Conservation (phyloP, 2,329 filamentous ascomycete genomes). For the Fusarium sp. region DNA sequence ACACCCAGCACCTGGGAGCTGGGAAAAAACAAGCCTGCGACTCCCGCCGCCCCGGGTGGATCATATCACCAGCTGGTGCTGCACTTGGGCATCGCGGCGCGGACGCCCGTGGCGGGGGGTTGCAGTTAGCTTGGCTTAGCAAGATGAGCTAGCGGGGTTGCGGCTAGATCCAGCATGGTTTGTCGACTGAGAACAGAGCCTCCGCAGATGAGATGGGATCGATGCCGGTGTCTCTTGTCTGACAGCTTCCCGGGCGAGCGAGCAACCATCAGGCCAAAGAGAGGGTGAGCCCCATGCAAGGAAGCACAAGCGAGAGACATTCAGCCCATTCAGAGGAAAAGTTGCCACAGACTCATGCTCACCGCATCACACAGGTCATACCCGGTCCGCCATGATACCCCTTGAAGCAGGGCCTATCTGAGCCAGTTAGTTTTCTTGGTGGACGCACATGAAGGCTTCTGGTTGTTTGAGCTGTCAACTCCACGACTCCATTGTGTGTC, state of each 20-base stretch:
- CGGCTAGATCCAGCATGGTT: background rate
- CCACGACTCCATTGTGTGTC: background rate
- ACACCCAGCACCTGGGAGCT: conserved; percentile 15
- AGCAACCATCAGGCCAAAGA: background rate
- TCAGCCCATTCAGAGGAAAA: conserved; percentile 1
- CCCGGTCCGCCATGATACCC: conserved; percentile 19
- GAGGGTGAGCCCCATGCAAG: conserved; percentile 23
- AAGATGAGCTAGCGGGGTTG: conserved; percentile 3
- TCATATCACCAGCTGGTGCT: conserved; percentile 1
- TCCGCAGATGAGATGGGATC: conserved; percentile 26
- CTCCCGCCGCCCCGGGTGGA: conserved; percentile 27
- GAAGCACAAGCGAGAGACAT: conserved; percentile 28
- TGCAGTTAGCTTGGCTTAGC: background rate
- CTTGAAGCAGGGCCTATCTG: background rate
- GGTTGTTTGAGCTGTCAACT: conserved; percentile 18
- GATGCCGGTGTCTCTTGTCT: conserved; percentile 1
- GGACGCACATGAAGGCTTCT: conserved; percentile 26
- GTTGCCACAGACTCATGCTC: conserved; percentile 2
- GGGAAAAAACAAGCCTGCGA: conserved; percentile 17
- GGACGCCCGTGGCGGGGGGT: conserved; percentile 17
- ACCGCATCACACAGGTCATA: conserved; percentile 34
- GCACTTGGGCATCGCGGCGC: conserved; percentile 23
- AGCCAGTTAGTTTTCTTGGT: conserved; percentile 17
- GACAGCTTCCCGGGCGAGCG: background rate
- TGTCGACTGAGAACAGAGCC: conserved; percentile 36